Percentiles rank a stretch among this genome's conserved stretches.
Conservation (phyloP, 805 yeast species). For the Spathaspora sp. region DNA sequence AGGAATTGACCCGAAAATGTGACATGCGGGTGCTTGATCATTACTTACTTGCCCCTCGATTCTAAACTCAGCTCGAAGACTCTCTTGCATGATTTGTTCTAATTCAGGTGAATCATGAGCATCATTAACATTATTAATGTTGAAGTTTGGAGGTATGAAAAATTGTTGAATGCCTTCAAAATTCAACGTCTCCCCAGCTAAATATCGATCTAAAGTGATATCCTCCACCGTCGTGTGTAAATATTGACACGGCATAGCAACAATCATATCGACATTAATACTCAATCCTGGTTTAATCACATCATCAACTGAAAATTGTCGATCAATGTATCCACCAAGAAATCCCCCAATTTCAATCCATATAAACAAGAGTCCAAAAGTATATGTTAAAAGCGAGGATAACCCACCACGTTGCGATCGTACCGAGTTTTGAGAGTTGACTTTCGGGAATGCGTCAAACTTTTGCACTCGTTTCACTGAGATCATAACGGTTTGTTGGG, state of each 20-base stretch:
- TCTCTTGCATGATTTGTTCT: slow-evolving; percentile 62
- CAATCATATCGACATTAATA: slow-evolving; percentile 75
- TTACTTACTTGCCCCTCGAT: slow-evolving; percentile 37
- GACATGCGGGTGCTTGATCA: slow-evolving; percentile 75
- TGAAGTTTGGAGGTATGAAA: slow-evolving; percentile 48
- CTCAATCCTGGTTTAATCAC: slow-evolving; percentile 53
- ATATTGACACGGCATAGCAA: slow-evolving; percentile 79
- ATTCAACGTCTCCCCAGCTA: slow-evolving; percentile 74
- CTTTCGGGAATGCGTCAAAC: slow-evolving; percentile 47
- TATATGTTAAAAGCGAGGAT: slow-evolving; percentile 61
- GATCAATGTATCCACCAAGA: slow-evolving; percentile 77
- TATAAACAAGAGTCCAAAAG: slow-evolving; percentile 60
- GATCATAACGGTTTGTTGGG: slow-evolving; percentile 16
- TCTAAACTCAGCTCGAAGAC: slow-evolving; percentile 62
- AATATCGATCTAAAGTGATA: slow-evolving; percentile 66
- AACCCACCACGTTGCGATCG: slow-evolving; percentile 75
- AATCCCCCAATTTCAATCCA: slow-evolving; percentile 86
- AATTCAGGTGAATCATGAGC: slow-evolving; percentile 56
- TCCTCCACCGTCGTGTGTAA: slow-evolving; percentile 77
- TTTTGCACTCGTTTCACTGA: slow-evolving; percentile 32
- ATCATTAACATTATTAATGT: slow-evolving; percentile 43
- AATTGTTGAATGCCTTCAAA: slow-evolving; percentile 59
- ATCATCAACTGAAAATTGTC: slow-evolving; percentile 72
- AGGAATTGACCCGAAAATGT: slow-evolving; percentile 76
- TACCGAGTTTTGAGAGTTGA: slow-evolving; percentile 54